phyloP scores from a whole-genome alignment of 345 rosid genomes.

The Rhodomyrtus tomentosa region DNA sequence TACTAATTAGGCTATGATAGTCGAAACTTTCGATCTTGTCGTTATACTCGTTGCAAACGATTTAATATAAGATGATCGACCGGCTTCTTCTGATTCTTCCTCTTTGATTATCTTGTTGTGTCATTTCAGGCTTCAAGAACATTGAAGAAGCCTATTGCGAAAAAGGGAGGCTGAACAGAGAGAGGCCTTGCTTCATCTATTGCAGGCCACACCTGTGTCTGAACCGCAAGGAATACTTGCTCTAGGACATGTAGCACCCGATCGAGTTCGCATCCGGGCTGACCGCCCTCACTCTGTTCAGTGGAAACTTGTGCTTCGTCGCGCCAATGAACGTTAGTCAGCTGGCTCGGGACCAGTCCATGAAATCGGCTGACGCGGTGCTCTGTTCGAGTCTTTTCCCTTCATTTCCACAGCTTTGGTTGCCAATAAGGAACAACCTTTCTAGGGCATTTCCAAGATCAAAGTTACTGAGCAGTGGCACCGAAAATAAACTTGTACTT shows the following conservation, averaged over 20 bases:
- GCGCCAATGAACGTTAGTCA: conserved; percentile 3
- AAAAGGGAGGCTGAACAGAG: background rate
- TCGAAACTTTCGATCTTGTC: background rate
- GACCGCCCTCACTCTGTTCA: background rate
- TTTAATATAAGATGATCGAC: background rate
- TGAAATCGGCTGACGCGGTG: too few species aligned
- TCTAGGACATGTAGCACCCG: conserved; percentile 18
- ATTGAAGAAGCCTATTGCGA: conserved; percentile 1
- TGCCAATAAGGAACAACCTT: background rate
- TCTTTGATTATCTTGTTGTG: background rate
- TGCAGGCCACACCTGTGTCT: background rate
- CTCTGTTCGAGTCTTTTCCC: too few species aligned
- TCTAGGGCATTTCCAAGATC: background rate
- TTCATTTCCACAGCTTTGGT: too few species aligned
- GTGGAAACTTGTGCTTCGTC: background rate
- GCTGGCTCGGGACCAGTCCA: background rate
- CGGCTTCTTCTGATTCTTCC: background rate
- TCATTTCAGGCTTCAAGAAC: background rate
- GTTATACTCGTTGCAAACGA: background rate
- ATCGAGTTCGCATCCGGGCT: background rate
- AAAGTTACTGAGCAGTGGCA: background rate
- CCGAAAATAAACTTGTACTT: background rate
- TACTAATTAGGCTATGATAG: background rate
- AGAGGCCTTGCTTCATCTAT: background rate
- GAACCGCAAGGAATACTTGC: background rate